Evolutionary conservation across 2,329 filamentous ascomycete genomes (phyloP).

Genomic region (Colletotrichum sp.): DNA sequence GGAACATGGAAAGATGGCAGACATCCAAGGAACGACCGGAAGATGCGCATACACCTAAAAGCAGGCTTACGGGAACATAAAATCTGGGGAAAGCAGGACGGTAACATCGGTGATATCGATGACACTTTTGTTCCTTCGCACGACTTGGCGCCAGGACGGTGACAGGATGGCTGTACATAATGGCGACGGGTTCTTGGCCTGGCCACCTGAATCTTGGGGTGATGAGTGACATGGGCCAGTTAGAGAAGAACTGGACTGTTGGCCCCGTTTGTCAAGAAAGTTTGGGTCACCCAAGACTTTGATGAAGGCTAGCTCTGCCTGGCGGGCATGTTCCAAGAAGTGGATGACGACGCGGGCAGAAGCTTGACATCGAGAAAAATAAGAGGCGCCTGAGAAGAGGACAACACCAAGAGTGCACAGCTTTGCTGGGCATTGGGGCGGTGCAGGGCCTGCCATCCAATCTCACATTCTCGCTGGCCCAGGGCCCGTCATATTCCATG

Average conservation of each 20-base stretch:
- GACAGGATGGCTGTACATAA: background rate
- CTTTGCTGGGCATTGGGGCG: constrained; percentile 20
- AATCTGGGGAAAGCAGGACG: constrained; percentile 11
- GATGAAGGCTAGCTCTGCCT: background rate
- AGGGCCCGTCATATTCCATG: background rate
- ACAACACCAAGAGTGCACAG: constrained; percentile 3
- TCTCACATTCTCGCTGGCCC: background rate
- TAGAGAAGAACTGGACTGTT: background rate
- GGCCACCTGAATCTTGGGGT: background rate
- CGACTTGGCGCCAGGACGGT: constrained; percentile 4
- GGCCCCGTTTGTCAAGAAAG: background rate
- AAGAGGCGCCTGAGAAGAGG: background rate
- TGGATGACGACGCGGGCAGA: constrained; percentile 8
- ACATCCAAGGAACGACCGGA: background rate
- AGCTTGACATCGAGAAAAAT: background rate
- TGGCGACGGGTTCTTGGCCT: background rate
- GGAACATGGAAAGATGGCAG: background rate
- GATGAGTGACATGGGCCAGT: background rate
- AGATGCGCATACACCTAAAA: background rate
- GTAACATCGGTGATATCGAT: background rate
- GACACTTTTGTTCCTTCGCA: constrained; percentile 3
- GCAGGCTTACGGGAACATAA: background rate
- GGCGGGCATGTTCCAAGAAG: background rate
- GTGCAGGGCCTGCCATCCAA: constrained; percentile 13
- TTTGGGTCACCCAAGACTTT: background rate